Base-by-base conservation (phyloP, 225 moss, liverwort and hornwort genomes). In the Bryum argenteum region DNA sequence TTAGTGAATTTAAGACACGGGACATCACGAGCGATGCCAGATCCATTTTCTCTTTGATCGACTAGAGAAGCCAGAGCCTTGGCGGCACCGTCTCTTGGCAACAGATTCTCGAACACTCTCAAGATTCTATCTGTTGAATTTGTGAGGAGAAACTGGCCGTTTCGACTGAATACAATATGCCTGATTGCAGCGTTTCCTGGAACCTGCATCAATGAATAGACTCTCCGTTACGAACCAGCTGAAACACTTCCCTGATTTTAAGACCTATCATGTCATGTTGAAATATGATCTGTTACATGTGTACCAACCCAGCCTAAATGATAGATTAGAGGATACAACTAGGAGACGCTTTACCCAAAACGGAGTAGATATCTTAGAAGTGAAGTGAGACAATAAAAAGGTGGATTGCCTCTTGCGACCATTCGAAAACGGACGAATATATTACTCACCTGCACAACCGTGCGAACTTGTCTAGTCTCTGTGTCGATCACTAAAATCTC, bases 101-200 rank as follows among this genome's bases (percentile, higher is more conserved):
- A 63, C 12, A 86, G 83, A 71, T 94, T 98, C 56, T 94, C 92
- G 61, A 98, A 98, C 69, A 94, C 94, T 77, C 97, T 88, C 61
- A 98, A 82, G 78, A 98, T 87, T 78, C 97, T 83, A 72, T 98
- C 97, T 18, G 88, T 94, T 57, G 97, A 98, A 74, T 98, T 98
- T 40, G 97, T 94, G 44, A 98, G 89, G 62, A 98, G 78, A 80
- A 87, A 88, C 64, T 92, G 94, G 9, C 94, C 97, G 66, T 88
- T 92, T 67, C 97, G 97, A 81, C 97, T 94, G 62, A 98, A 98
- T 50, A 89, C 91, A 62, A 98, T 89, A 47, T 98, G 97, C 75
- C 97, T 92, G 54, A 98, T 91, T 44, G 97, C 86, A 74, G 92
- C 85, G 71, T 89, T 91, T 74, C 97, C 97, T 66, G 97, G 91